Percentiles rank a stretch among this genome's conserved stretches.
These are phyloP conservation scores for Dipodascus geniculatus DNA, from an alignment of 805 yeast species.

Conservation along the genomic window DNA sequence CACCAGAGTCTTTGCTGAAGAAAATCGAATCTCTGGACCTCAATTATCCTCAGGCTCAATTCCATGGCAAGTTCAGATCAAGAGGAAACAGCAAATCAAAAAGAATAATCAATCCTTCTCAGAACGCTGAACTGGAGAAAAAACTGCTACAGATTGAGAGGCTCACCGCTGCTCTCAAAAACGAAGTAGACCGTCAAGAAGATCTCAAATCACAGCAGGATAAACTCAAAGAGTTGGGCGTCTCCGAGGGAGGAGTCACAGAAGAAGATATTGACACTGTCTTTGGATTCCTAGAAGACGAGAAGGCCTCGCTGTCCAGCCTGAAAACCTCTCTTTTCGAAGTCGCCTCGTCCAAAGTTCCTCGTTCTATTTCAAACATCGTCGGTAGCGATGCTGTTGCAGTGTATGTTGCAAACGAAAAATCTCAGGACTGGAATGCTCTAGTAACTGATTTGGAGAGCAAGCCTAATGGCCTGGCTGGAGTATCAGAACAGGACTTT, in stretches of 20 bases:
- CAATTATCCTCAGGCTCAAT: constrained; percentile 3
- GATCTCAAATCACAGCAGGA: not conserved
- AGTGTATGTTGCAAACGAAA: not conserved
- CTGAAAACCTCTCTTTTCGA: not conserved
- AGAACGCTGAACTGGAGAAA: constrained; percentile 1
- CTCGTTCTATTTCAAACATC: not conserved
- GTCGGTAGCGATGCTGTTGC: not conserved
- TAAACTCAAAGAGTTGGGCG: constrained; percentile 5
- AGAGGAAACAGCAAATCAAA: not conserved
- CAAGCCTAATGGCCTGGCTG: not conserved
- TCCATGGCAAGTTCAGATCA: not conserved
- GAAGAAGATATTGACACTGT: constrained; percentile 1
- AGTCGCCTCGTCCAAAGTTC: not conserved
- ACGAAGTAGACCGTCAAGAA: not conserved
- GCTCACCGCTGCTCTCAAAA: not conserved
- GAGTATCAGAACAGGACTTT: not conserved
- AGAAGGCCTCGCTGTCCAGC: not conserved
- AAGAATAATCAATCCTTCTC: not conserved
- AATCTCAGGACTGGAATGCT: not conserved
- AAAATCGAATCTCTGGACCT: not conserved
- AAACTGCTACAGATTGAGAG: not conserved
- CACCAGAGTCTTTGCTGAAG: not conserved
- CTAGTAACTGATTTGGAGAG: not conserved
- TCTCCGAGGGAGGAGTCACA: constrained; percentile 6
- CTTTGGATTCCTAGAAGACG: not conserved